phyloP scores from a whole-genome alignment of 257 asterid genomes.

The Phtheirospermum japonicum region DNA sequence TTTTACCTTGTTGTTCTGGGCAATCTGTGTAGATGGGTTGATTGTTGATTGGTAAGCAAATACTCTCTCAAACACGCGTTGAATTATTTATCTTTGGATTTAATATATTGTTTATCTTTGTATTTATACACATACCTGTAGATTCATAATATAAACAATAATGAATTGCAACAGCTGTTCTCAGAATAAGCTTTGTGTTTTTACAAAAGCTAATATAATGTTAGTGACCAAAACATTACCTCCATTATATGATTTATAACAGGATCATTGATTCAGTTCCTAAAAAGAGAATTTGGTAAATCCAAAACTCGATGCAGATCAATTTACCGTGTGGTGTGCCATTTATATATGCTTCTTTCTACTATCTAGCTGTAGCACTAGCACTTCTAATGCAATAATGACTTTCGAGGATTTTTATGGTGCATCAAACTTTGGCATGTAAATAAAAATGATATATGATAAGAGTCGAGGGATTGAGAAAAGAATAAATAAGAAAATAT shows the following conservation, averaged over 20 bases:
- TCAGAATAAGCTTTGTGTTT: background rate
- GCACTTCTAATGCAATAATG: background rate
- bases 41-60: background rate
- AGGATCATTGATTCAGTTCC: background rate
- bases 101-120: background rate
- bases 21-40: constrained; percentile 21
- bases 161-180: background rate
- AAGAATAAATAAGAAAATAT: too few relatives aligned
- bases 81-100: background rate
- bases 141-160: background rate
- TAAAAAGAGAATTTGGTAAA: background rate
- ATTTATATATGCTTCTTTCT: too few relatives aligned
- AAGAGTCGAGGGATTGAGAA: too few relatives aligned
- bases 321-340: background rate
- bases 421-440: constrained; percentile 1
- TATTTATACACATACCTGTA: background rate
- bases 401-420: background rate
- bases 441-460: background rate
- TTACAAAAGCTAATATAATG: background rate
- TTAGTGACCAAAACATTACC: background rate
- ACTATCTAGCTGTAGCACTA: constrained; percentile 2
- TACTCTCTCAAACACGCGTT: background rate
- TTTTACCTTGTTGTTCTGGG: constrained; percentile 5
- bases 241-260: background rate
- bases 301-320: background rate